Percentiles rank a stretch among this genome's conserved stretches.
Conservation (phyloP, 305 asterid species). For the Solanum hybrid region DNA sequence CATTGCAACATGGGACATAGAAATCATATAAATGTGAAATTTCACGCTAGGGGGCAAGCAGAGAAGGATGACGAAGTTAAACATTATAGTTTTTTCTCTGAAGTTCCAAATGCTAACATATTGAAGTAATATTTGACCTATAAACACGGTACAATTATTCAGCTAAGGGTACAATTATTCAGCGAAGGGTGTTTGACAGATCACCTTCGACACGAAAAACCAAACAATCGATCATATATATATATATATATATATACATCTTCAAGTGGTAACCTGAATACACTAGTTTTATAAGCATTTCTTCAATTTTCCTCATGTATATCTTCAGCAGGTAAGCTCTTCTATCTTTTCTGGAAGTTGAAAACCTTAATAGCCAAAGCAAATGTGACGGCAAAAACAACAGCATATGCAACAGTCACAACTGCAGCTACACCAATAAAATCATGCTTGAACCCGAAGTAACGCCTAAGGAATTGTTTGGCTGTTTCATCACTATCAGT, state of each 20-base stretch:
- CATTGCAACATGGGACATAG: not conserved
- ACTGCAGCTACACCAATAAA: slow-evolving; percentile 6
- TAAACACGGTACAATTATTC: not conserved
- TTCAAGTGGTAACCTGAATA: not conserved
- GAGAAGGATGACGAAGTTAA: not conserved
- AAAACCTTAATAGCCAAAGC: not conserved
- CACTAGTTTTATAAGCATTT: not conserved
- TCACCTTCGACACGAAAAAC: not conserved
- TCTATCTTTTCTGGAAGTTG: slow-evolving; percentile 11
- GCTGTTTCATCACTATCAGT: not conserved
- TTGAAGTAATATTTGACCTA: not conserved
- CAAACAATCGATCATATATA: not conserved
- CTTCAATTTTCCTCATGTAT: not conserved
- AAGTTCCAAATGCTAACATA: not conserved
- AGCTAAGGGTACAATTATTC: not conserved
- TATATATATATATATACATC: not conserved
- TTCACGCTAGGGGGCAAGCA: not conserved
- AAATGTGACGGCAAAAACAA: slow-evolving; percentile 3
- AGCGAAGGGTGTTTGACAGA: not conserved
- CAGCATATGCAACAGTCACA: not conserved
- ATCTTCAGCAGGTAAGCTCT: not conserved
- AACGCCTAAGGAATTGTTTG: not conserved
- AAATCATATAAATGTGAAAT: not conserved
- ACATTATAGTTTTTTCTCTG: not conserved
- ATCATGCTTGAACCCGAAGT: slow-evolving; percentile 8